Evolutionary conservation across 1,139 yeast species (phyloP).

Genomic region (Casaregolazyma suthepensis): DNA sequence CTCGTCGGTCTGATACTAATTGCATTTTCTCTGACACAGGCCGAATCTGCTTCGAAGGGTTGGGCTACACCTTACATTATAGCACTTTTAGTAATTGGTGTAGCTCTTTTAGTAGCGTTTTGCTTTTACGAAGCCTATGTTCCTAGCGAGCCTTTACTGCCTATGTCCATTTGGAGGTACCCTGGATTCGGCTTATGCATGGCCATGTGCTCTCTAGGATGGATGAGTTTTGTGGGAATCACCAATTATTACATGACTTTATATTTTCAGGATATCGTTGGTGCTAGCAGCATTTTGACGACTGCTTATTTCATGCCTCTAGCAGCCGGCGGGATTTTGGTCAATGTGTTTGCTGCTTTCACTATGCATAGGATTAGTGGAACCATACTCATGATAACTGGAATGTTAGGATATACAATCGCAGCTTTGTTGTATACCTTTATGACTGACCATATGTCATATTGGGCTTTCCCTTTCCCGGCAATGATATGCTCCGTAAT

Average conservation of each 20-base stretch:
- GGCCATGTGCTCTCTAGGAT: conserved; percentile 32
- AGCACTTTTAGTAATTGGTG: conserved; percentile 38
- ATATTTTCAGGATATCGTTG: conserved; percentile 36
- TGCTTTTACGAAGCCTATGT: conserved; percentile 35
- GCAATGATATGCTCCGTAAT: conserved; percentile 35
- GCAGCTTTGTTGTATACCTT: conserved; percentile 39
- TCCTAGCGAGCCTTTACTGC: conserved; percentile 41
- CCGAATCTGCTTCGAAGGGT: conserved; percentile 34
- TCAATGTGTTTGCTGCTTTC: conserved; percentile 40
- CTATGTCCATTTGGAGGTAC: conserved; percentile 37
- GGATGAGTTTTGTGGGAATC: conserved; percentile 38
- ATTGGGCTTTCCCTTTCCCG: conserved; percentile 41
- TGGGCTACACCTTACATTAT: conserved; percentile 44
- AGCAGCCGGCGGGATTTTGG: conserved; percentile 35
- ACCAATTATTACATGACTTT: conserved; percentile 35
- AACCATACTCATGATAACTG: conserved; percentile 31
- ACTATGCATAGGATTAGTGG: conserved; percentile 40
- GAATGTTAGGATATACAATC: conserved; percentile 31
- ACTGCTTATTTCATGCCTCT: conserved; percentile 38
- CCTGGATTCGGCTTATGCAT: conserved; percentile 36
- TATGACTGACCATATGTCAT: conserved; percentile 30
- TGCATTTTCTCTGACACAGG: conserved; percentile 39
- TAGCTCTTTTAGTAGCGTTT: conserved; percentile 32
- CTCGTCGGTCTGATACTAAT: conserved; percentile 36
- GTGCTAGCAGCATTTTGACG: conserved; percentile 35